Evolutionary conservation across 2,329 filamentous ascomycete species (phyloP).

Genomic region (Botrytis byssoidea): DNA sequence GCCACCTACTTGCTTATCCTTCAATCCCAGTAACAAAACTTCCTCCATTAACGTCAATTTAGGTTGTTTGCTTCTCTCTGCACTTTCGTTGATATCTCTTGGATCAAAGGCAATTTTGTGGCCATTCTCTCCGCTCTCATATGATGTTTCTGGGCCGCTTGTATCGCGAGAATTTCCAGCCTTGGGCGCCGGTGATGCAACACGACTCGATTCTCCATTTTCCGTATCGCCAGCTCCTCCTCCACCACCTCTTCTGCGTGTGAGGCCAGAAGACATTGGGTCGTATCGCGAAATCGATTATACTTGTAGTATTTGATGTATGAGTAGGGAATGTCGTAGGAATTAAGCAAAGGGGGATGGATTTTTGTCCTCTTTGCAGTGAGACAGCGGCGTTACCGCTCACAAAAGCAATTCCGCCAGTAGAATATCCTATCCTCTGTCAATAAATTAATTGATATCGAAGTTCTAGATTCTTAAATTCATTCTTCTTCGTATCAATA

Average conservation of each 20-base stretch:
- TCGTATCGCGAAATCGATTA: constrained; percentile 18
- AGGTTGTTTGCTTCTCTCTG: constrained; percentile 93
- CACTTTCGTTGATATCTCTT: constrained; percentile 93
- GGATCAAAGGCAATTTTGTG: constrained; percentile 99
- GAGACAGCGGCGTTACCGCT: constrained; percentile 23
- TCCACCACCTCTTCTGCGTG: constrained; percentile 65
- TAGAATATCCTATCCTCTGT: constrained; percentile 9
- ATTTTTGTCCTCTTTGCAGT: constrained; percentile 17
- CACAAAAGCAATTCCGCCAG: constrained; percentile 20
- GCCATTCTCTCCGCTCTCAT: constrained; percentile 89
- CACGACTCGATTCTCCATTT: constrained; percentile 62
- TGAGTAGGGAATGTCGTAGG: constrained; percentile 25
- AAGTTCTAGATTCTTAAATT: constrained; percentile 4
- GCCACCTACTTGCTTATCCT: constrained; percentile 88
- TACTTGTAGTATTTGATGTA: constrained; percentile 22
- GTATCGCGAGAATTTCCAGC: constrained; percentile 58
- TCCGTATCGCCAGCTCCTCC: constrained; percentile 62
- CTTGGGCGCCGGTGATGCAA: constrained; percentile 64
- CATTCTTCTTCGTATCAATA: constrained; percentile 9
- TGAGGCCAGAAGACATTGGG: constrained; percentile 54
- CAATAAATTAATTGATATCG: not conserved
- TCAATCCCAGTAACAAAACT: constrained; percentile 88
- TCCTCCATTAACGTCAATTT: constrained; percentile 99
- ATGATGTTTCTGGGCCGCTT: constrained; percentile 71
- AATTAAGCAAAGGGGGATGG: constrained; percentile 31